Base-by-base conservation (phyloP, 73 alveolate genomes). In the Stentor coeruleus region DNA sequence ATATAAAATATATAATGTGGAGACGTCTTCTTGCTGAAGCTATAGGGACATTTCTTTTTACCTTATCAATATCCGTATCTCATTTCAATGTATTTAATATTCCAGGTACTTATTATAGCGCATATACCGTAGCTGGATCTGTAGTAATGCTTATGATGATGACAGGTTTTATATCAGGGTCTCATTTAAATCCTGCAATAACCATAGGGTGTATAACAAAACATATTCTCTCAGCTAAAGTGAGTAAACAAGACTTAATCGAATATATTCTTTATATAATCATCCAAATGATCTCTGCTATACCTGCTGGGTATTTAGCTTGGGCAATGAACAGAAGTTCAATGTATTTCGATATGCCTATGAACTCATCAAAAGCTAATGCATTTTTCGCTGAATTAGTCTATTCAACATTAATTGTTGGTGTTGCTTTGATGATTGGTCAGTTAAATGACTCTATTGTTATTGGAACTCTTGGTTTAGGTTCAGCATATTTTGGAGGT, bases 111-210 rank as follows among this genome's bases (percentile, higher is more conserved):
- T 66, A 66, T 33, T 66, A 66, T 40, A 66, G 79, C 2, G 79
- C 79, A 66, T 66, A 66, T 40, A 11, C 40, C 15, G 33, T 40
- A 26, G 79, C 79, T 28, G 79, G 79, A 33, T 20, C 79, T 26
- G 37, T 66, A 33, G 37, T 66, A 40, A 31, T 40, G n/a, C 36
- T 66, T 15, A 66, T 66, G 79, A 66, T 66, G n/a, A 20, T 66
- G 40, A 66, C 79, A 20, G 79, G 79, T 2, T 66, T 66, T 66
- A 75, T 75, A 15, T 15, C 59, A 20, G 83, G 83, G 20, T 75
- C 83, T 15, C 77, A 75, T 36, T 75, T 75, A 33, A 75, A 75
- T 38, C 83, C 83, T n/a, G 83, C 83, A 0, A 39, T 75, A 75
- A 75, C 83, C 38, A 15, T 75, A 1, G 83, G 83, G n/a, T 35